Conservation (phyloP, 208 protist genomes). For the Acanthamoeba healyi region DNA sequence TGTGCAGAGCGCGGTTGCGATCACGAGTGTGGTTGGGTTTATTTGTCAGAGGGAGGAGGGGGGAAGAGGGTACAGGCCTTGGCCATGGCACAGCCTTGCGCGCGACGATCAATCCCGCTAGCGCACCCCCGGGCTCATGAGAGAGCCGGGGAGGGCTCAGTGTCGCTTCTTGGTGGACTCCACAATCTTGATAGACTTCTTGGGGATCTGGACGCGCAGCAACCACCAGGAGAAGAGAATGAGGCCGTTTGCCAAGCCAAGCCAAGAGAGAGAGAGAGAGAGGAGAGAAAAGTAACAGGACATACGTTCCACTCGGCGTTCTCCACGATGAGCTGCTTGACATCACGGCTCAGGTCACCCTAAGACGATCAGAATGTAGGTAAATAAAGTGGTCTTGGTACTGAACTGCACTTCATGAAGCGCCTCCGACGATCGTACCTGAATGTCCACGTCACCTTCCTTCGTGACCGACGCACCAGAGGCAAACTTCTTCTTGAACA, state of each 20-base stretch:
- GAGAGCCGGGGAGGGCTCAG: background rate
- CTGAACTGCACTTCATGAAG: too few relatives aligned
- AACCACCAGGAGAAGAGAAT: background rate
- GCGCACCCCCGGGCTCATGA: too few relatives aligned
- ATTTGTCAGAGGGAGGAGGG: too few relatives aligned
- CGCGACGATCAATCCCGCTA: too few relatives aligned
- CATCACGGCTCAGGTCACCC: constrained; percentile 34
- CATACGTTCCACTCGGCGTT: constrained; percentile 26
- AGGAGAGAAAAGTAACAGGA: background rate
- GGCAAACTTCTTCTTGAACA: constrained; percentile 73
- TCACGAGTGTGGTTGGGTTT: too few relatives aligned
- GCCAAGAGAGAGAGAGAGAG: background rate
- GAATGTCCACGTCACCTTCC: constrained; percentile 67
- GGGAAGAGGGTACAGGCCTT: too few relatives aligned
- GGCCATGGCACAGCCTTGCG: too few relatives aligned
- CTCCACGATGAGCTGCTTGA: constrained; percentile 2
- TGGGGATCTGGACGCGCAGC: background rate
- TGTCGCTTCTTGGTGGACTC: constrained; percentile 38
- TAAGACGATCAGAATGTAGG: background rate
- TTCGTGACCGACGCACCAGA: constrained; percentile 49
- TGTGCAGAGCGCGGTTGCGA: too few relatives aligned
- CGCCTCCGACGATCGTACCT: too few relatives aligned
- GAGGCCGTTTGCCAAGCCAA: too few relatives aligned
- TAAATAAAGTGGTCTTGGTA: too few relatives aligned
- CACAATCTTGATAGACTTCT: background rate